Evolutionary conservation across 1,284 basidiomycete genomes (phyloP).

Genomic region (Puccinia hordei): DNA sequence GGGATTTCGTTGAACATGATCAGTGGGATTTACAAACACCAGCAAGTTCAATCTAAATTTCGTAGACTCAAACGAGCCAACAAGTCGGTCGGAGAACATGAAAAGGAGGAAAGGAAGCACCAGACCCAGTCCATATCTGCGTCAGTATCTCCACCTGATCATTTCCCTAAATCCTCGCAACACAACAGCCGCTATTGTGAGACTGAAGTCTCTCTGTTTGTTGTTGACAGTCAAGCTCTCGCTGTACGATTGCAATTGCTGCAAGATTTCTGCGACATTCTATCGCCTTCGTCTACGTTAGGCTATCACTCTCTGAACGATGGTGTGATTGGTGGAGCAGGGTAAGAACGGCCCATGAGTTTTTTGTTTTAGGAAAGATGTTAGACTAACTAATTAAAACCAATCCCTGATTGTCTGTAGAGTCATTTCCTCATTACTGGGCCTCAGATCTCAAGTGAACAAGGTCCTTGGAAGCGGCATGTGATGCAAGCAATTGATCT

Average conservation of each 20-base stretch:
- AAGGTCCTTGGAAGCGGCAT: constrained; percentile 37
- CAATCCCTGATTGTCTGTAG: not conserved
- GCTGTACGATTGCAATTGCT: constrained; percentile 74
- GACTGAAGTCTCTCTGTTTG: not conserved
- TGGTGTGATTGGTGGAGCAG: constrained; percentile 77
- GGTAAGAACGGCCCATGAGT: constrained; percentile 64
- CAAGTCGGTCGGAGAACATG: constrained; percentile 35
- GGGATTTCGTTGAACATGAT: constrained; percentile 66
- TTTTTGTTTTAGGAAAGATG: not conserved
- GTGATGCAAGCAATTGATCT: not conserved
- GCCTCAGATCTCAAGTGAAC: constrained; percentile 43
- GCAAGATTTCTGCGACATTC: constrained; percentile 78
- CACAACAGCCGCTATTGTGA: constrained; percentile 8
- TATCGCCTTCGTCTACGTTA: constrained; percentile 83
- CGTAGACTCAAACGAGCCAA: not conserved
- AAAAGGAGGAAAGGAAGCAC: constrained; percentile 36
- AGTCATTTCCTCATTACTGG: constrained; percentile 40
- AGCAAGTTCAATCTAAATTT: constrained; percentile 25
- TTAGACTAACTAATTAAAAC: not conserved
- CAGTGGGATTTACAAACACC: constrained; percentile 25
- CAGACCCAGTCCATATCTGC: constrained; percentile 29
- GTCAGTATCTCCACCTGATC: constrained; percentile 6
- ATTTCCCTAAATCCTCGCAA: constrained; percentile 53
- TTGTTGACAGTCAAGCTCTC: constrained; percentile 65
- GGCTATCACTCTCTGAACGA: constrained; percentile 81